Percentiles rank a stretch among this genome's conserved stretches.
These are phyloP conservation scores for Fistulinella prunicolor DNA, from an alignment of 768 basidiomycete genomes.

Conservation along the genomic window DNA sequence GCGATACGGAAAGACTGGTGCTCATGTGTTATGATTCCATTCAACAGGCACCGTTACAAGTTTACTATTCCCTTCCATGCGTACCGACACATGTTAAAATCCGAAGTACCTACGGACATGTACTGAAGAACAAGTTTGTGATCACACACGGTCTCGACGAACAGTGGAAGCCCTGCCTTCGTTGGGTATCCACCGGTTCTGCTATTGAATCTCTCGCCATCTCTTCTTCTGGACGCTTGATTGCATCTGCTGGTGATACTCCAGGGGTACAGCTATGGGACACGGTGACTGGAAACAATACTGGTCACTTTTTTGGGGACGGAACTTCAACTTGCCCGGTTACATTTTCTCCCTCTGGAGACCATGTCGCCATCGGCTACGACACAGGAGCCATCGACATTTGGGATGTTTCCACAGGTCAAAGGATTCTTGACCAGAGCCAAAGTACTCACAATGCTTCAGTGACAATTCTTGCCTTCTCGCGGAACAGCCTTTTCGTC, in stretches of 20 bases:
- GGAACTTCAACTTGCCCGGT: slow-evolving; percentile 14
- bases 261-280: slow-evolving; percentile 38
- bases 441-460: background rate
- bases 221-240: slow-evolving; percentile 16
- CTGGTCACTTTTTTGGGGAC: slow-evolving; percentile 9
- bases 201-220: slow-evolving; percentile 13
- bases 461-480: slow-evolving; percentile 13
- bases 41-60: slow-evolving; percentile 15
- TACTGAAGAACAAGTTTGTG: slow-evolving; percentile 11
- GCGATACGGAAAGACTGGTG: slow-evolving; percentile 17
- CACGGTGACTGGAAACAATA: slow-evolving; percentile 11
- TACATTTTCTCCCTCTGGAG: slow-evolving; percentile 14
- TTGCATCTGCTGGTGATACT: slow-evolving; percentile 14
- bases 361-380: slow-evolving; percentile 14
- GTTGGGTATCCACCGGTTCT: slow-evolving; percentile 8
- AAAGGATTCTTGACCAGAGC: slow-evolving; percentile 4
- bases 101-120: slow-evolving; percentile 9
- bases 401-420: slow-evolving; percentile 19
- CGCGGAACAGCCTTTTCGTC: slow-evolving; percentile 6
- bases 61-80: slow-evolving; percentile 16
- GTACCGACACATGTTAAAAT: slow-evolving; percentile 5
- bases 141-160: slow-evolving; percentile 9
- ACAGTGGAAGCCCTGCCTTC: slow-evolving; percentile 14
- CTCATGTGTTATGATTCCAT: slow-evolving; percentile 22
- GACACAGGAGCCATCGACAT: slow-evolving; percentile 11